Conservation (phyloP, 2,329 filamentous ascomycete species). For the Colletotrichum destructivum region DNA sequence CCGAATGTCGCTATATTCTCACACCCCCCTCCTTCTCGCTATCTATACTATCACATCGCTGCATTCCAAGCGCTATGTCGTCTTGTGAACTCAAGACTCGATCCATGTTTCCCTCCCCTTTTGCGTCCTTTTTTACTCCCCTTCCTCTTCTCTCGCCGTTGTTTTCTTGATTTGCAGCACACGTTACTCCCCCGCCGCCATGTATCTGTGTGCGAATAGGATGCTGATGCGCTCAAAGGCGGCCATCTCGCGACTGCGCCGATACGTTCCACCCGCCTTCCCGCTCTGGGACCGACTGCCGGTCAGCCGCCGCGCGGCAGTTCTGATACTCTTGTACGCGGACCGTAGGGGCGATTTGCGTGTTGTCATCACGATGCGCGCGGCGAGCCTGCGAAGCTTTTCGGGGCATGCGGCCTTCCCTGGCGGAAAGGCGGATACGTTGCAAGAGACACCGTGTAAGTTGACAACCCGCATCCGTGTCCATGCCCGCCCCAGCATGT, state of each 20-base stretch:
- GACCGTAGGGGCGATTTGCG: slow-evolving; percentile 85
- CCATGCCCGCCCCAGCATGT: too few species aligned
- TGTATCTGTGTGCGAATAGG: slow-evolving; percentile 42
- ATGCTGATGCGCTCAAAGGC: slow-evolving; percentile 57
- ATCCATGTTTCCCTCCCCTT: neutral
- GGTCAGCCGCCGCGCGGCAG: slow-evolving; percentile 81
- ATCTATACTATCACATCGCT: neutral
- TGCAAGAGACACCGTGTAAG: slow-evolving; percentile 73
- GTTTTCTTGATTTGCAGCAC: slow-evolving; percentile 28
- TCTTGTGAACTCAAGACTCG: slow-evolving; percentile 6
- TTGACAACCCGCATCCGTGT: neutral
- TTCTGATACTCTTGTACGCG: slow-evolving; percentile 89
- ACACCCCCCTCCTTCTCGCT: slow-evolving; percentile 1
- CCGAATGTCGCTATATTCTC: slow-evolving; percentile 20
- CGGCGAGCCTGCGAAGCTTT: slow-evolving; percentile 74
- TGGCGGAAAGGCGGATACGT: slow-evolving; percentile 78
- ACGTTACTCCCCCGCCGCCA: slow-evolving; percentile 35
- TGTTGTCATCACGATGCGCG: slow-evolving; percentile 79
- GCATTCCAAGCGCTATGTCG: slow-evolving; percentile 7
- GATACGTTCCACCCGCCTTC: slow-evolving; percentile 73
- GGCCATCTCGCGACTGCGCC: slow-evolving; percentile 72
- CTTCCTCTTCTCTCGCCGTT: neutral
- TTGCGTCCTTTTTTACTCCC: neutral
- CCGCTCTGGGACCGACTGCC: slow-evolving; percentile 75
- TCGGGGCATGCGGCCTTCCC: slow-evolving; percentile 92